Percentiles rank a stretch among this genome's conserved stretches.
Evolutionary conservation across 441 rosid genomes (phyloP).

Genomic region (Syzygium malaccense): DNA sequence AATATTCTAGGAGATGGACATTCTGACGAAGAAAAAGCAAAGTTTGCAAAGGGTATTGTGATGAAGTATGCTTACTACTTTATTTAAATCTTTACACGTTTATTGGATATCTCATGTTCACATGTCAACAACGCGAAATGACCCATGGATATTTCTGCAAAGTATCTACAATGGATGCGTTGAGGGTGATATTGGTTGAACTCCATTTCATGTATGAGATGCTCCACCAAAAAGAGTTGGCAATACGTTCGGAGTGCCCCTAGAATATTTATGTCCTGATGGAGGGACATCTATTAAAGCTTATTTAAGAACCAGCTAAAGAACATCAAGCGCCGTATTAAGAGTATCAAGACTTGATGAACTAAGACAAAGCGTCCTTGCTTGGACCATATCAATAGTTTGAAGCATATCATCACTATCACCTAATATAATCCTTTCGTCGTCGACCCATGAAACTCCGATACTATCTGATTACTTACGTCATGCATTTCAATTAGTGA

Average conservation of each 20-base stretch:
- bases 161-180: neutral
- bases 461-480: too few species aligned
- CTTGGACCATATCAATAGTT: neutral
- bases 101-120: neutral
- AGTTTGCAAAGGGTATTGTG: neutral
- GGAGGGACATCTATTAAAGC: neutral
- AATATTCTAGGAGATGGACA: neutral
- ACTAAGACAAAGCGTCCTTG: neutral
- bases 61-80: neutral
- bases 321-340: neutral
- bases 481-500: neutral
- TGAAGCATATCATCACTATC: neutral
- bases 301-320: neutral
- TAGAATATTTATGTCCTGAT: neutral
- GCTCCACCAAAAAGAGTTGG: neutral
- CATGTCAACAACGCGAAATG: neutral
- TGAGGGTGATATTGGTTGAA: accelerated
- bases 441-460: neutral
- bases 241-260: neutral
- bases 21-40: neutral
- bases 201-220: neutral
- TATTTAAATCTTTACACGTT: neutral
- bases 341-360: neutral
- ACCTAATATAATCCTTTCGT: neutral
- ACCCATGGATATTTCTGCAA: neutral